These are phyloP conservation scores for Rossbeevera mucosa DNA, from an alignment of 768 basidiomycete species.

Conservation along the genomic window DNA sequence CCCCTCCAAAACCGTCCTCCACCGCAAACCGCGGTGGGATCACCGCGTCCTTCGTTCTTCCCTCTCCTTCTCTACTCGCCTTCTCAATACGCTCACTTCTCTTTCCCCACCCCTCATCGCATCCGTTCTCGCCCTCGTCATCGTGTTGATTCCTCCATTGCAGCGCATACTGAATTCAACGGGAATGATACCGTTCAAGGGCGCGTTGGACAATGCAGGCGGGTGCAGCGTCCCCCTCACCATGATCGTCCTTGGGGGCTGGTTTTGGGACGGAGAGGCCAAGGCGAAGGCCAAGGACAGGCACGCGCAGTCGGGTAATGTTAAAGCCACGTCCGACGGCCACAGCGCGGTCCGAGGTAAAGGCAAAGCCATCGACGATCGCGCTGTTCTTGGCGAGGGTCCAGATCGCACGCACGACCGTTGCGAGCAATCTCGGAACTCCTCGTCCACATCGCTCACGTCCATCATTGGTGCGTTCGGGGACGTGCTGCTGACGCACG, in stretches of 20 bases:
- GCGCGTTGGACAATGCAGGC: slow-evolving; percentile 63
- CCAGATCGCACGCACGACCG: neutral
- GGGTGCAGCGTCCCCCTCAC: slow-evolving; percentile 85
- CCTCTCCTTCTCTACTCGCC: neutral
- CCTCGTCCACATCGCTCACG: slow-evolving; percentile 17
- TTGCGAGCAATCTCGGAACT: slow-evolving; percentile 1
- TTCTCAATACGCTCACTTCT: slow-evolving; percentile 38
- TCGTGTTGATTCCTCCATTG: slow-evolving; percentile 71
- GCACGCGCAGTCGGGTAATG: neutral
- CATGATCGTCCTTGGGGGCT: slow-evolving; percentile 87
- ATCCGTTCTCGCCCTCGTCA: slow-evolving; percentile 65
- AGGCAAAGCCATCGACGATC: slow-evolving; percentile 3
- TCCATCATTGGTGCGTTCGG: slow-evolving; percentile 20
- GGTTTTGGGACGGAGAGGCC: slow-evolving; percentile 57
- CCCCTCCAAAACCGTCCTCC: neutral
- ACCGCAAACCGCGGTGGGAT: slow-evolving; percentile 6
- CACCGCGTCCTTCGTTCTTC: neutral
- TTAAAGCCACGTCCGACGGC: neutral
- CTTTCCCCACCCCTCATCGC: slow-evolving; percentile 91
- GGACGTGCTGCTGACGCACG: slow-evolving; percentile 9
- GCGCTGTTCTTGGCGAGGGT: neutral
- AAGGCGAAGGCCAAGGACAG: neutral
- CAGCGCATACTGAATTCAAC: slow-evolving; percentile 62
- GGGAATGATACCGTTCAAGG: slow-evolving; percentile 61
- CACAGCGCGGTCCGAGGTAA: slow-evolving; percentile 2